Evolutionary conservation across 2,329 filamentous ascomycete genomes (phyloP).

Genomic region (Fusarium pseudocircinatum): DNA sequence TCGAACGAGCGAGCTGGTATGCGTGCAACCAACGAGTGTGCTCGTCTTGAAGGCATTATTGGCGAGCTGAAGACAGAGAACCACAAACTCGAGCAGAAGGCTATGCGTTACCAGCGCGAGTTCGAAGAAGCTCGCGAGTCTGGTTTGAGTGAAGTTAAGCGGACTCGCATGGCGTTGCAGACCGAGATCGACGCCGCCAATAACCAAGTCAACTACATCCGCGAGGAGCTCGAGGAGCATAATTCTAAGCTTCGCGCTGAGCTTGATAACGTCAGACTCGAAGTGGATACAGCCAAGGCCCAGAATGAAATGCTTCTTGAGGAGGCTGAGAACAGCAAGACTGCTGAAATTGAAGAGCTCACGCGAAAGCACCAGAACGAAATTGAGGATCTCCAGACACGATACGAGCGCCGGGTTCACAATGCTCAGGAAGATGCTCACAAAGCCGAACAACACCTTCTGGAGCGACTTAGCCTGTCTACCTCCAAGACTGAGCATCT

Average conservation of each 20-base stretch:
- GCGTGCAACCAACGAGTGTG: slow-evolving; percentile 69
- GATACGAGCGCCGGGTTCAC: slow-evolving; percentile 77
- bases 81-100: slow-evolving; percentile 74
- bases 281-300: slow-evolving; percentile 82
- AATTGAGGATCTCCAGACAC: slow-evolving; percentile 77
- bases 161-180: slow-evolving; percentile 81
- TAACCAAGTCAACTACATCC: slow-evolving; percentile 84
- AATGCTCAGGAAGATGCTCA: slow-evolving; percentile 84
- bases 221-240: slow-evolving; percentile 84
- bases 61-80: slow-evolving; percentile 72
- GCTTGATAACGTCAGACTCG: slow-evolving; percentile 79
- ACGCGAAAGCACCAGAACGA: slow-evolving; percentile 71
- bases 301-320: slow-evolving; percentile 87
- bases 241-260: slow-evolving; percentile 76
- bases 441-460: slow-evolving; percentile 79
- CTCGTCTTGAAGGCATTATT: slow-evolving; percentile 66
- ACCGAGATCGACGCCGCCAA: slow-evolving; percentile 85
- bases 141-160: slow-evolving; percentile 81
- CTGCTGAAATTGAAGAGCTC: slow-evolving; percentile 62
- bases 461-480: slow-evolving; percentile 82
- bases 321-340: slow-evolving; percentile 77
- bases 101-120: slow-evolving; percentile 79
- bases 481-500: slow-evolving; percentile 86
- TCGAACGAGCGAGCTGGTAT: slow-evolving; percentile 71
- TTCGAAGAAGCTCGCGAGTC: slow-evolving; percentile 85